Evolutionary conservation across 768 basidiomycete genomes (phyloP).

Genomic region (Pleurotus platypus): DNA sequence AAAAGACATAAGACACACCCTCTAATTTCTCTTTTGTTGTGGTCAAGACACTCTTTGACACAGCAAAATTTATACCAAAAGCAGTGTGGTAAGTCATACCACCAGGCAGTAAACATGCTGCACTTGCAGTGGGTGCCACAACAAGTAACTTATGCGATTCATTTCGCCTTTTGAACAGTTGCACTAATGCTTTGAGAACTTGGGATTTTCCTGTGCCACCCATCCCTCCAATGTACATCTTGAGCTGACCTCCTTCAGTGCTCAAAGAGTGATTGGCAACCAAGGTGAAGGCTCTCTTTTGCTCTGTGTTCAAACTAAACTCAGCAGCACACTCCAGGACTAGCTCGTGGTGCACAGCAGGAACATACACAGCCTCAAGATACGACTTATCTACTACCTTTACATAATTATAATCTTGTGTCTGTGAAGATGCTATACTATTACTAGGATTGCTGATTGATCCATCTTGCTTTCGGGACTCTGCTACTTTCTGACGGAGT

Average conservation of each 20-base stretch:
- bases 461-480: not conserved
- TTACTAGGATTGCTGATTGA: not conserved
- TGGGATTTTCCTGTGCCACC: slow-evolving; percentile 23
- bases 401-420: not conserved
- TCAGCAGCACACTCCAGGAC: not conserved
- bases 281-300: slow-evolving; percentile 5
- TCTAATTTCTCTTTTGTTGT: slow-evolving; percentile 9
- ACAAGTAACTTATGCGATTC: slow-evolving; percentile 12
- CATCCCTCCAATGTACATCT: slow-evolving; percentile 25
- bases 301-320: not conserved
- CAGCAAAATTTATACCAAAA: slow-evolving; percentile 12
- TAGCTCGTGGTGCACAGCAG: not conserved
- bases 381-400: slow-evolving; percentile 1
- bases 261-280: slow-evolving; percentile 19
- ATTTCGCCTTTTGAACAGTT: slow-evolving; percentile 12
- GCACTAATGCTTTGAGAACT: slow-evolving; percentile 14
- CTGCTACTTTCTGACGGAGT: not conserved
- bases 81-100: slow-evolving; percentile 23
- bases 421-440: too few species aligned
- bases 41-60: not conserved
- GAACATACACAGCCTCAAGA: not conserved
- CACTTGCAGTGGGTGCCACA: slow-evolving; percentile 19
- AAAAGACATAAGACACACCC: slow-evolving; percentile 31
- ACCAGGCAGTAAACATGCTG: slow-evolving; percentile 14
- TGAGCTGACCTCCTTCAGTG: slow-evolving; percentile 9